These are phyloP conservation scores for Lodderomyces theae DNA, from an alignment of 1,139 yeast genomes.

Conservation along the genomic window DNA sequence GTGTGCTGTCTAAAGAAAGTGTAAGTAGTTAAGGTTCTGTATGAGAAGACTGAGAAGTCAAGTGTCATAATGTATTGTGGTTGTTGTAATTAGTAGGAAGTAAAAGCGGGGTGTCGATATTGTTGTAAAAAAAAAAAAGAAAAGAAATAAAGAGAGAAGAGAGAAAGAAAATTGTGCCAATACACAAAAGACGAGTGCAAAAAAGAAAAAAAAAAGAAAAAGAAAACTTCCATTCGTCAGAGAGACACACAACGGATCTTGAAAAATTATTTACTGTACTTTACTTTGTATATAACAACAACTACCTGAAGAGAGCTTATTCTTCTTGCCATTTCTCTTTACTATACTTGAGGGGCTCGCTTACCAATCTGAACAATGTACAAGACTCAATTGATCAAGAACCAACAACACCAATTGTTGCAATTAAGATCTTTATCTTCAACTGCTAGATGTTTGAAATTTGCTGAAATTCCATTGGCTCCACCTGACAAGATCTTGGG, in stretches of 20 bases:
- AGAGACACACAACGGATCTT: not conserved
- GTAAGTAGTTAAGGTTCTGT: too few species aligned
- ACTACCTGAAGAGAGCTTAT: not conserved
- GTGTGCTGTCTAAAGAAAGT: too few species aligned
- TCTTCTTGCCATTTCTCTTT: not conserved
- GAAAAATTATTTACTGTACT: too few species aligned
- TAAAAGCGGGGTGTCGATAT: too few species aligned
- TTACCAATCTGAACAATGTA: slow-evolving; percentile 12
- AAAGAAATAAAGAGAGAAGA: not conserved
- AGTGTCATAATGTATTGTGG: too few species aligned
- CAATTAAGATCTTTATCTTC: slow-evolving; percentile 14
- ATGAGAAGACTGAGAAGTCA: too few species aligned
- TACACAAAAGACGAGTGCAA: too few species aligned
- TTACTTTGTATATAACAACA: too few species aligned
- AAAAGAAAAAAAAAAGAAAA: not conserved
- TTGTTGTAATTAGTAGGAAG: too few species aligned
- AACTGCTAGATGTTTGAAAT: slow-evolving; percentile 15
- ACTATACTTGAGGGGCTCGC: slow-evolving; percentile 1
- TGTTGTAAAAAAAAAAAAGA: too few species aligned
- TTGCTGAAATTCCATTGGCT: slow-evolving; percentile 54
- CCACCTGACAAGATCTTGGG: slow-evolving; percentile 78
- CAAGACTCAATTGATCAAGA: slow-evolving; percentile 16
- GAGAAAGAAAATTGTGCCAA: not conserved
- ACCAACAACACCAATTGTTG: not conserved
- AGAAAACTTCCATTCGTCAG: slow-evolving; percentile 1